These are phyloP conservation scores for Bolboschoenoplectus hybrid DNA, from an alignment of 202 grass and related monocot species.

Conservation along the genomic window DNA sequence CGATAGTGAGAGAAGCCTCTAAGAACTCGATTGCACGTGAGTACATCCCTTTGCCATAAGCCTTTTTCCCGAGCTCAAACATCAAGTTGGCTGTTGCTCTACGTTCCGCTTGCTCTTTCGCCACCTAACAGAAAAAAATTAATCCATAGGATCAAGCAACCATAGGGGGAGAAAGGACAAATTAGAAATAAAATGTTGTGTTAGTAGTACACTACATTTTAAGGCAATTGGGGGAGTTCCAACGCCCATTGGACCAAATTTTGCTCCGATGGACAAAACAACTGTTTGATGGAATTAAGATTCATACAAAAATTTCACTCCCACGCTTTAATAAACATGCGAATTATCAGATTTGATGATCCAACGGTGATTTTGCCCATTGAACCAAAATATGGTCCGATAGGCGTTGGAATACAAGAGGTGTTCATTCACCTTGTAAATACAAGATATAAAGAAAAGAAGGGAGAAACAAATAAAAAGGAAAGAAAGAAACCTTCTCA, in stretches of 20 bases:
- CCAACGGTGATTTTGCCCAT: too few species aligned
- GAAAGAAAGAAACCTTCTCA: slow-evolving; percentile 57
- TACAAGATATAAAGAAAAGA: neutral
- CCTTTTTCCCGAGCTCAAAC: slow-evolving; percentile 93
- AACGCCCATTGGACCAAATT: too few species aligned
- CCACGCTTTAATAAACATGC: too few species aligned
- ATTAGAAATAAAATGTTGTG: neutral
- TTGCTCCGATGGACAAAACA: too few species aligned
- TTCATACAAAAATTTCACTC: too few species aligned
- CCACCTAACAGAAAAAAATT: slow-evolving; percentile 57
- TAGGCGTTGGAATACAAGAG: neutral
- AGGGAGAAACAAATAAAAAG: neutral
- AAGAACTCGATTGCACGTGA: slow-evolving; percentile 81
- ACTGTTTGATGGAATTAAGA: too few species aligned
- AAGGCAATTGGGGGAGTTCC: too few species aligned
- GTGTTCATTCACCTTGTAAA: too few species aligned
- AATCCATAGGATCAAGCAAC: neutral
- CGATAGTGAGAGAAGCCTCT: slow-evolving; percentile 80
- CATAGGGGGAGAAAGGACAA: neutral
- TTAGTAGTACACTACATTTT: too few species aligned
- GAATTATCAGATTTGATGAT: too few species aligned
- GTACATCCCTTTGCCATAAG: slow-evolving; percentile 86
- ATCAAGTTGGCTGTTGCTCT: slow-evolving; percentile 73
- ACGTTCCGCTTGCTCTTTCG: slow-evolving; percentile 71
- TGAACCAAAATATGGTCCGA: too few species aligned